phyloP scores from a whole-genome alignment of 208 protist species.

The Acanthamoeba lenticulata region DNA sequence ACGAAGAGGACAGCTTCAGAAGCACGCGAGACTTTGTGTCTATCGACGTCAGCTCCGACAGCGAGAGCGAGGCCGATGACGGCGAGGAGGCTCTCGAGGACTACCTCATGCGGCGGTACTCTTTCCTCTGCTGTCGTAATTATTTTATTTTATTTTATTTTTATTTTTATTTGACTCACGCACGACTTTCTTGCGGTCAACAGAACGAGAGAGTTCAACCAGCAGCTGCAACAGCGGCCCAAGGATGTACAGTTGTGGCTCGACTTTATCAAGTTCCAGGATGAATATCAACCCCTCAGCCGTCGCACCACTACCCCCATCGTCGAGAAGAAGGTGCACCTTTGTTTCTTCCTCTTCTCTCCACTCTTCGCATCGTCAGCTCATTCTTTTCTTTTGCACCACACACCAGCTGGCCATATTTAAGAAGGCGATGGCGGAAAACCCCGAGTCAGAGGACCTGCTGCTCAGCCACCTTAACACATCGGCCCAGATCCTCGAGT shows the following conservation, averaged over 20 bases:
- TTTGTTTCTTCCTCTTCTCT: background rate
- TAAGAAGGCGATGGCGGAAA: slow-evolving; percentile 33
- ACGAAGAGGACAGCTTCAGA: background rate
- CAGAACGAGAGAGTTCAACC: slow-evolving; percentile 30
- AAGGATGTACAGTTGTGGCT: slow-evolving; percentile 35
- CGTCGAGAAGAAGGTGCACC: slow-evolving; percentile 1
- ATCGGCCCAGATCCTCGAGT: slow-evolving; percentile 17
- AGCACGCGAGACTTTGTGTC: background rate
- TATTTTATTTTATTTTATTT: background rate
- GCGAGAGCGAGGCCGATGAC: background rate
- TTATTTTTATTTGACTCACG: background rate
- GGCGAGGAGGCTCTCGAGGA: slow-evolving; percentile 12
- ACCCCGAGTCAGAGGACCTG: slow-evolving; percentile 4
- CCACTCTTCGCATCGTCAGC: background rate
- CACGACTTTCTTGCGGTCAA: background rate
- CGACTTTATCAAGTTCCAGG: slow-evolving; percentile 28
- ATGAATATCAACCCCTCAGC: slow-evolving; percentile 50
- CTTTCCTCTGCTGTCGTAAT: background rate
- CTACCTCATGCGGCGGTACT: background rate
- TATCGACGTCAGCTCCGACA: slow-evolving; percentile 12
- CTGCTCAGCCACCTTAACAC: slow-evolving; percentile 3
- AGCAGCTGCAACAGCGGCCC: background rate
- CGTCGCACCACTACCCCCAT: background rate
- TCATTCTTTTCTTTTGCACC: background rate
- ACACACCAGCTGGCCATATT: slow-evolving; percentile 11